Base-by-base conservation (phyloP, 768 basidiomycete genomes). In the Kwoniella pini region DNA sequence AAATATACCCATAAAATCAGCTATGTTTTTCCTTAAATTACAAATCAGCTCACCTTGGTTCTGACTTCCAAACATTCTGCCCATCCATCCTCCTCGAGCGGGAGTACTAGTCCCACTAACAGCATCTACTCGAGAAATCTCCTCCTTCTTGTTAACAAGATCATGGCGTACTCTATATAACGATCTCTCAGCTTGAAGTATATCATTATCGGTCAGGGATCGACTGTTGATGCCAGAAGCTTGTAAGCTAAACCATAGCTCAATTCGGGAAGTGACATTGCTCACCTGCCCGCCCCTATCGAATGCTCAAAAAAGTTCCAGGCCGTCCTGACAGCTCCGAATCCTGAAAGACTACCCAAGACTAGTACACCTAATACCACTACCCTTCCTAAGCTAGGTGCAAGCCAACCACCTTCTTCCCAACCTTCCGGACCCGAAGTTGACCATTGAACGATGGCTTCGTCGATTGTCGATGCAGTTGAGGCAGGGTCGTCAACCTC, bases 311-410 rank as follows among this genome's bases (percentile, higher is more conserved):
- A 62, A 44, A 72, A 75, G 12, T 56, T 66, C 77, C 77, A 78
- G 13, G 77, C 71, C 6, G 75, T 75, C 27, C 75, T 49, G 0
- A 75, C 70, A 19, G 77, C 77, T n/a, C 77, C 77, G n/a, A 74
- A 68, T 7, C 77, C 77, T 21, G 71, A 74, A 13, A 78, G 54
- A 27, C 53, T 63, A 13, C 70, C 73, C 19, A 78, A 55, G 0
- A 71, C 63, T 13, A 78, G 53, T 3, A 76, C 65, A 24, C 77
- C 77, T 17, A 73, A 57, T 1, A 74, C 77, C 4, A 78, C 65
- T 13, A 78, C 73, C 24, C 77, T 30, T 17, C 77, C 77, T 22
- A 78, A 39, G 28, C 64, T 71, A 0, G 75, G 69, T n/a, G 74
- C 75, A 0, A 78, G 63, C 75, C 75, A 76, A 17, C 75, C 73